A percentile compares a stretch with the other conserved stretches of the same genome.
Evolutionary conservation across 192 early-diverging fungal species (phyloP).

Genomic region (Coemansia sp.): DNA sequence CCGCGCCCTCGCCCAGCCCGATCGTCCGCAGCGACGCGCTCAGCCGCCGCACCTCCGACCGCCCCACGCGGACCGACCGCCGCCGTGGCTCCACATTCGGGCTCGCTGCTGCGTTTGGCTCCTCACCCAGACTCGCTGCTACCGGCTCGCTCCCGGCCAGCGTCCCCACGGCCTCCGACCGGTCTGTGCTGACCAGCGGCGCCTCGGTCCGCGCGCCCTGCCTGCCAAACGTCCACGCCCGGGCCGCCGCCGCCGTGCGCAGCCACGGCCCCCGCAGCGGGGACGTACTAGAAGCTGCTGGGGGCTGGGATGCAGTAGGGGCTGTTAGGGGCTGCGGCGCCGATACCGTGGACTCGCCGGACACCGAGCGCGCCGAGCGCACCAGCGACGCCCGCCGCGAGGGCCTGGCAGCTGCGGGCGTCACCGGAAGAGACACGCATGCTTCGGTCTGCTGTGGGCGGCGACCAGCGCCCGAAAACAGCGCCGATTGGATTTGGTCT

Average conservation of each 20-base stretch:
- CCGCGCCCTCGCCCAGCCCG: slow-evolving; percentile 12
- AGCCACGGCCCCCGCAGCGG: too few species aligned
- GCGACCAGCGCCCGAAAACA: slow-evolving; percentile 13
- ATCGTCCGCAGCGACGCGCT: slow-evolving; percentile 47
- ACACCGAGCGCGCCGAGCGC: slow-evolving; percentile 15
- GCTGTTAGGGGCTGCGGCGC: not conserved
- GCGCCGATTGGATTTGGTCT: slow-evolving; percentile 20
- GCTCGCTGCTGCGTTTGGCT: not conserved
- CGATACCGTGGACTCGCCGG: not conserved
- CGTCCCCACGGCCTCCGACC: slow-evolving; percentile 8
- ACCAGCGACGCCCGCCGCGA: slow-evolving; percentile 15
- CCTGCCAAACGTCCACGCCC: slow-evolving; percentile 20
- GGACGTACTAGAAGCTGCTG: not conserved
- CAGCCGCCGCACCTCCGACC: slow-evolving; percentile 39
- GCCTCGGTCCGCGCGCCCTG: slow-evolving; percentile 9
- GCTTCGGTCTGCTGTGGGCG: too few species aligned
- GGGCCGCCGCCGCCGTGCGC: not conserved
- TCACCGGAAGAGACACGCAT: not conserved
- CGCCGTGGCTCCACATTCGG: not conserved
- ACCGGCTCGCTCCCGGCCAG: too few species aligned
- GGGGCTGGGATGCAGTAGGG: not conserved
- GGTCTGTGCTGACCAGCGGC: slow-evolving; percentile 22
- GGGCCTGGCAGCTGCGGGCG: not conserved
- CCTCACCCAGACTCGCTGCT: too few species aligned
- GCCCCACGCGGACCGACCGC: slow-evolving; percentile 18